phyloP scores from a whole-genome alignment of 2,329 filamentous ascomycete species.

The Sporothrix humicola region DNA sequence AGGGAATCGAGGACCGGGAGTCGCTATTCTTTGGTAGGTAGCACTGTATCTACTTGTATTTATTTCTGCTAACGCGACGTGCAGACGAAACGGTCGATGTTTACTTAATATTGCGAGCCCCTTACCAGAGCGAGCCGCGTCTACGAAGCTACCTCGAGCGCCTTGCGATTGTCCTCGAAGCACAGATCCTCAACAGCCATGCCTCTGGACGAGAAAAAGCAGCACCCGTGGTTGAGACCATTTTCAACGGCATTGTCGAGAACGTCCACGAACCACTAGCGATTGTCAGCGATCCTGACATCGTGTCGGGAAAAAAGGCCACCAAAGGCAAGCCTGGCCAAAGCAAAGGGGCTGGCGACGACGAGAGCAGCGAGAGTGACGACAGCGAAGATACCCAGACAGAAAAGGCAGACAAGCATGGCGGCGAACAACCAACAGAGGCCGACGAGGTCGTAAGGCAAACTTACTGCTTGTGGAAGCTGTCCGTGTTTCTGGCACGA shows the following conservation, averaged over 20 bases:
- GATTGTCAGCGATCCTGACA: slow-evolving; percentile 51
- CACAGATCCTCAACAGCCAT: slow-evolving; percentile 65
- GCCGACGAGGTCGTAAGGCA: slow-evolving; percentile 45
- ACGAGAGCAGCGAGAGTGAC: slow-evolving; percentile 34
- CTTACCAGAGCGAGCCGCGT: slow-evolving; percentile 61
- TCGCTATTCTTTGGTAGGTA: slow-evolving; percentile 71
- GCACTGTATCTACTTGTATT: too few species aligned
- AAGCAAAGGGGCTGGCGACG: neutral
- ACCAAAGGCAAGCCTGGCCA: neutral
- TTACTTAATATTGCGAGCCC: slow-evolving; percentile 70
- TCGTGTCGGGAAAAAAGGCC: slow-evolving; percentile 38
- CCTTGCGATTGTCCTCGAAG: slow-evolving; percentile 70
- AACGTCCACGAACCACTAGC: slow-evolving; percentile 58
- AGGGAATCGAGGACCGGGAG: slow-evolving; percentile 66
- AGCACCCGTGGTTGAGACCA: slow-evolving; percentile 60
- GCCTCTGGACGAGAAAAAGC: slow-evolving; percentile 52
- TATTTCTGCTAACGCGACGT: too few species aligned
- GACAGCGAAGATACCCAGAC: slow-evolving; percentile 12
- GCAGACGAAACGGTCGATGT: slow-evolving; percentile 76
- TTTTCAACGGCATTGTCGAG: slow-evolving; percentile 62
- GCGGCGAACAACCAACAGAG: slow-evolving; percentile 2
- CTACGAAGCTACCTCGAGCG: slow-evolving; percentile 65
- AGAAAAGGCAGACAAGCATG: neutral
- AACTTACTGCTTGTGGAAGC: slow-evolving; percentile 65
- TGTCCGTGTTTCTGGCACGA: slow-evolving; percentile 62